Evolutionary conservation across 305 asterid species (phyloP), one percentile per base, ranked within the genome.

Genomic region (Plantago rigida): DNA sequence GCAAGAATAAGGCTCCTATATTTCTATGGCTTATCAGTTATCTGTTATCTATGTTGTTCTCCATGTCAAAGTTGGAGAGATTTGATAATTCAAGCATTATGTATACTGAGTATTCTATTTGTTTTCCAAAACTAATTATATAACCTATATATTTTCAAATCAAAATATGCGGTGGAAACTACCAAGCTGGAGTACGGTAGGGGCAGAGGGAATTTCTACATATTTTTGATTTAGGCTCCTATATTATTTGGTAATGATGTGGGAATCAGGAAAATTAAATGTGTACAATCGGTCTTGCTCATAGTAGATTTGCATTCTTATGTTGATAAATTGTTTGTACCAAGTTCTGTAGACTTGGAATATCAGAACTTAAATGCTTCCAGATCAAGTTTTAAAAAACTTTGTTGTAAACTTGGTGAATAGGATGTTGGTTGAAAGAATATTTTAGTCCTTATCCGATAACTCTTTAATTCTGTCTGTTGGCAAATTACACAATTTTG

Each of bases 401-500:
- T 39, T 57, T 39, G 31, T 31, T 9, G 12, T 56, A 53, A 56
- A 49, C 51, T 71, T 34, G 51, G 63, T 44, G 59, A 47, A 29
- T 45, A 36, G 50, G 28, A 55, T 56, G 41, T 62, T 46, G 26
- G 52, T 66, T 49, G 29, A 63, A 56, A 36, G 51, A 39, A 66
- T 24, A 44, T 5, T 46, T 42, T 12, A 2, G n/a, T 36, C 61
- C 63, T 31, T 29, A 51, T 22, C 63, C 69, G 15, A 11, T 55
- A 24, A 19, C 9, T 11, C 13, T 62, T 1, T 46, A 17, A 56
- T 56, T 48, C 7, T 56, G 56, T 52, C 56, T 13, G 56, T 9
- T 28, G 53, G 41, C 48, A 39, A 47, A n/a, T 15, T 60, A n/a
- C 63, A 13, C 67, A 34, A 60, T 60, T 49, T 60, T 68, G 66